phyloP scores from a whole-genome alignment of 139 green algal genomes.

The Coccomyxa sp. region DNA sequence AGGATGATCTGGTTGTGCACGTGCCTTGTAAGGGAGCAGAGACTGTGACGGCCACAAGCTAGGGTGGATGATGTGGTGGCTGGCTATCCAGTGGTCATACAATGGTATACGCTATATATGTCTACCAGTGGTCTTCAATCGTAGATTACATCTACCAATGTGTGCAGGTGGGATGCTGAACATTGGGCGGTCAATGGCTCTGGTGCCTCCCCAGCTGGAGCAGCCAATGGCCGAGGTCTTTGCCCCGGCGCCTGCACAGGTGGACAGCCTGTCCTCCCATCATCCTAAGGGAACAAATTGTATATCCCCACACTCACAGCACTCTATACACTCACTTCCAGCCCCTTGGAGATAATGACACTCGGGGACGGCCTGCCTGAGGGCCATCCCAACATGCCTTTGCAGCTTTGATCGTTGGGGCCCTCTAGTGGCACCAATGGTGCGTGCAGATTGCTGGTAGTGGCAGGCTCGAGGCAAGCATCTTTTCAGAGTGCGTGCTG shows the following conservation, averaged over 20 bases:
- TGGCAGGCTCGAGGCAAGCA: neutral
- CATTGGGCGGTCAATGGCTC: conserved; percentile 2
- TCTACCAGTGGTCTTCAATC: neutral
- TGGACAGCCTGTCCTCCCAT: neutral
- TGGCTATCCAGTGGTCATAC: too few species aligned
- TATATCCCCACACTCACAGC: too few species aligned
- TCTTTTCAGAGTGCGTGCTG: neutral
- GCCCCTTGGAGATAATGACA: neutral
- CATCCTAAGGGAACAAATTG: neutral
- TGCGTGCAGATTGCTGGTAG: too few species aligned
- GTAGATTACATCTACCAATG: neutral
- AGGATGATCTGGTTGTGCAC: neutral
- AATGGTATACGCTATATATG: too few species aligned
- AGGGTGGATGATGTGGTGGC: neutral
- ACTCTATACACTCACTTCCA: neutral
- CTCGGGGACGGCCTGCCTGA: too few species aligned
- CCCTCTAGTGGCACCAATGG: too few species aligned
- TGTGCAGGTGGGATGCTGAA: conserved; percentile 9
- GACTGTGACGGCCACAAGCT: neutral
- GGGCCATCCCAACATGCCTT: too few species aligned
- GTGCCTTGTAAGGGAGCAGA: neutral
- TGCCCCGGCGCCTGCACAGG: too few species aligned
- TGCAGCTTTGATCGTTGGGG: too few species aligned
- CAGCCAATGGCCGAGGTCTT: neutral
- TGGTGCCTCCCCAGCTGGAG: neutral